These are phyloP conservation scores for Sisymbrium irio DNA, from an alignment of 345 rosid species.

Conservation along the genomic window DNA sequence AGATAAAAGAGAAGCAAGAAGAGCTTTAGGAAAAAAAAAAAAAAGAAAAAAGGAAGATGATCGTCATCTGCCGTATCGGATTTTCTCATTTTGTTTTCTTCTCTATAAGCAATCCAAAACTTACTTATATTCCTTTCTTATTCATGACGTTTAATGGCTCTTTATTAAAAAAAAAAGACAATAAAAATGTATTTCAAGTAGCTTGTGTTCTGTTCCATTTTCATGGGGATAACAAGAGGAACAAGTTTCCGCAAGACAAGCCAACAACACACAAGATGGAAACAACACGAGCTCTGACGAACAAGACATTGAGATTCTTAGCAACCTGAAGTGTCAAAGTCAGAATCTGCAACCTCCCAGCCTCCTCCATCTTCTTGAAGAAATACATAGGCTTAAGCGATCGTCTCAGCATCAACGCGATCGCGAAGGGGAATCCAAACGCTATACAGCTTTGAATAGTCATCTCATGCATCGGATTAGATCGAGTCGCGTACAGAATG, in stretches of 20 bases:
- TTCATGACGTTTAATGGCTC: neutral
- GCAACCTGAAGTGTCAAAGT: conserved; percentile 73
- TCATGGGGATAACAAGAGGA: conserved; percentile 42
- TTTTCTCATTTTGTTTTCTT: conserved; percentile 5
- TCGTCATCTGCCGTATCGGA: conserved; percentile 19
- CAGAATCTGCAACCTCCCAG: conserved; percentile 82
- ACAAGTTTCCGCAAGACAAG: conserved; percentile 45
- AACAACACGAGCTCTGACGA: conserved; percentile 57
- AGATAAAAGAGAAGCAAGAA: neutral
- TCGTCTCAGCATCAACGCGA: conserved; percentile 79
- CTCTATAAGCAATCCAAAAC: neutral
- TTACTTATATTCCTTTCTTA: neutral
- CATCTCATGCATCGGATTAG: conserved; percentile 48
- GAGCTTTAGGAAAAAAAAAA: neutral
- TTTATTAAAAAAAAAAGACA: neutral
- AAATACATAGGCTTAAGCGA: conserved; percentile 81
- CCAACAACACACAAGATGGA: conserved; percentile 55
- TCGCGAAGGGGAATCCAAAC: conserved; percentile 71
- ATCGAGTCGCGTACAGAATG: conserved; percentile 49
- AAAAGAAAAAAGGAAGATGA: conserved; percentile 11
- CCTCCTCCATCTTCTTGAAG: conserved; percentile 88
- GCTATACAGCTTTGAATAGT: conserved; percentile 68
- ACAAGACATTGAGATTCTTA: conserved; percentile 64
- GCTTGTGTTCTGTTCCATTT: neutral
- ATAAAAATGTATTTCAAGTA: neutral